Evolutionary conservation across 441 rosid species (phyloP).

Genomic region (Arabidopsis lyrata): DNA sequence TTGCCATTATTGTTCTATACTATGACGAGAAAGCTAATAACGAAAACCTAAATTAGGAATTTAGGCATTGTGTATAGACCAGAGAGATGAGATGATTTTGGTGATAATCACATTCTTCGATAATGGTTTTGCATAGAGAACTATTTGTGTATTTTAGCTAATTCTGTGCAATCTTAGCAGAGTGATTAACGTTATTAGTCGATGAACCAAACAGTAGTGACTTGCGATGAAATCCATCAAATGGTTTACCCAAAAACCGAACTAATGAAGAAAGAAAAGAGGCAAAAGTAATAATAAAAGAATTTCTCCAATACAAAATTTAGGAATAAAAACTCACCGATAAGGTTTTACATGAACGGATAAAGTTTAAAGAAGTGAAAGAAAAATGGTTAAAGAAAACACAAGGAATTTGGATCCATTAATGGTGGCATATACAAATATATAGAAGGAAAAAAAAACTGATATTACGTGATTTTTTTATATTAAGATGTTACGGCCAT

Average conservation of each 20-base stretch:
- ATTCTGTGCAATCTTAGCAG: background rate
- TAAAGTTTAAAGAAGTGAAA: background rate
- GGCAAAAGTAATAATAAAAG: background rate
- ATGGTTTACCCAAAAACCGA: background rate
- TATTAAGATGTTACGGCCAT: constrained; percentile 22
- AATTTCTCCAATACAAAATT: background rate
- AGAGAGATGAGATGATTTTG: background rate
- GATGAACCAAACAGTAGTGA: background rate
- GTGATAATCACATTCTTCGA: too few species aligned
- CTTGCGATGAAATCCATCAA: background rate
- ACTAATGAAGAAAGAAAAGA: background rate
- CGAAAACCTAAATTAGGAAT: too few species aligned
- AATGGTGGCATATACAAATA: constrained; percentile 28
- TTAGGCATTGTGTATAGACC: background rate
- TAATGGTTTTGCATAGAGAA: too few species aligned
- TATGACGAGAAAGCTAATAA: background rate
- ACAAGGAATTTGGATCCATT: constrained; percentile 27
- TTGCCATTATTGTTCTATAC: background rate
- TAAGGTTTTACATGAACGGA: constrained; percentile 12
- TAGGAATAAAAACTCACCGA: background rate
- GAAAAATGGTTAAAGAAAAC: constrained; percentile 15
- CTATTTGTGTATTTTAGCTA: too few species aligned
- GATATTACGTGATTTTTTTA: constrained; percentile 11
- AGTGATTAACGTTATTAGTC: background rate
- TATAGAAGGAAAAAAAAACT: background rate